Conservation (phyloP, 441 rosid genomes). For the Erodium moschatum region DNA sequence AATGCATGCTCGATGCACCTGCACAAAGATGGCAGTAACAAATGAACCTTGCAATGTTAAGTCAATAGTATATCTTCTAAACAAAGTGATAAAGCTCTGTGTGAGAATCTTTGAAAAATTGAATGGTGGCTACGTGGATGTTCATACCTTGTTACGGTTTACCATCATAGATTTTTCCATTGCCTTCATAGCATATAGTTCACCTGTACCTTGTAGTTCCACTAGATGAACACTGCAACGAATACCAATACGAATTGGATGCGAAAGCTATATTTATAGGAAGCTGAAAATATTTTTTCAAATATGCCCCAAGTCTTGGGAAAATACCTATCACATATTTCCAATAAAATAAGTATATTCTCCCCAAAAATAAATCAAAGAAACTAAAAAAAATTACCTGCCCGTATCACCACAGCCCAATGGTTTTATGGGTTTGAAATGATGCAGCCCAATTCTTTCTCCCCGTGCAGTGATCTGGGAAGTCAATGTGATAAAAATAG, state of each 20-base stretch:
- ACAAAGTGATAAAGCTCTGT: background rate
- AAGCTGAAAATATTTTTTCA: no score
- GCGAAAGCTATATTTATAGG: background rate
- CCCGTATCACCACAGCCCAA: slow-evolving; percentile 97
- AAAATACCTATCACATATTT: background rate
- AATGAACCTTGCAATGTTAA: slow-evolving; percentile 1
- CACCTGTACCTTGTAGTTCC: slow-evolving; percentile 65
- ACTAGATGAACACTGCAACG: slow-evolving; percentile 77
- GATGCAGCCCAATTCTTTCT: slow-evolving; percentile 68
- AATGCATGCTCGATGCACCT: slow-evolving; percentile 86
- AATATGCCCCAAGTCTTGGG: background rate
- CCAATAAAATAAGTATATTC: background rate
- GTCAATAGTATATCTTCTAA: slow-evolving; percentile 7
- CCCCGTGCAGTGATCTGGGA: slow-evolving; percentile 61
- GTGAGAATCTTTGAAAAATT: background rate
- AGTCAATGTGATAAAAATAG: slow-evolving; percentile 16
- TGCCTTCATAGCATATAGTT: slow-evolving; percentile 90
- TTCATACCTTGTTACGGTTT: slow-evolving; percentile 76
- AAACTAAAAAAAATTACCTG: slow-evolving; percentile 40
- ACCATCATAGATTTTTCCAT: slow-evolving; percentile 90
- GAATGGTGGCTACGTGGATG: background rate
- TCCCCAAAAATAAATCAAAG: background rate
- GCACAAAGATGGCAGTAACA: slow-evolving; percentile 16
- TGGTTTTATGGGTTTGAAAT: slow-evolving; percentile 91
- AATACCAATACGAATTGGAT: background rate